Evolutionary conservation across 192 early-diverging fungal species (phyloP).

Genomic region (Tieghemiomyces parasiticus): DNA sequence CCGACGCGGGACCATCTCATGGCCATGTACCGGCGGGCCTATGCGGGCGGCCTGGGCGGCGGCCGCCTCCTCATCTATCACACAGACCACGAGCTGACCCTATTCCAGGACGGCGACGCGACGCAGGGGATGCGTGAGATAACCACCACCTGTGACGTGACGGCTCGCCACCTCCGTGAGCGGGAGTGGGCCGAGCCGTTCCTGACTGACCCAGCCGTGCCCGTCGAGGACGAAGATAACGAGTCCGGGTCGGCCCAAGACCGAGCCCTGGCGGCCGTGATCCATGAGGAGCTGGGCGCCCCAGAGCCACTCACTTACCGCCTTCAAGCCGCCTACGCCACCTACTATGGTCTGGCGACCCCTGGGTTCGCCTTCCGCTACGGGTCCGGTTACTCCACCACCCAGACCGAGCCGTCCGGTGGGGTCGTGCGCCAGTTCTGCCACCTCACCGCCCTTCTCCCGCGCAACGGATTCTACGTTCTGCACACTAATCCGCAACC

Average conservation of each 20-base stretch:
- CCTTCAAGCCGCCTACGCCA: neutral
- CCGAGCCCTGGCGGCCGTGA: no score
- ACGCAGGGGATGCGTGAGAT: neutral
- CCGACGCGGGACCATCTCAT: no score
- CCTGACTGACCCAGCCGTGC: neutral
- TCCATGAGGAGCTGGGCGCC: no score
- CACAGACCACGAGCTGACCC: neutral
- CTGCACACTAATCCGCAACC: neutral
- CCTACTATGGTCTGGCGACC: neutral
- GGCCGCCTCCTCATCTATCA: neutral
- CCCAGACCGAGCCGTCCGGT: no score
- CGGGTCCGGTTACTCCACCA: neutral
- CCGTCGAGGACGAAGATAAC: neutral
- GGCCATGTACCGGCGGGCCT: neutral
- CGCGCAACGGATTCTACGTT: neutral
- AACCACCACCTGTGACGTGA: neutral
- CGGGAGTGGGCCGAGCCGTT: neutral
- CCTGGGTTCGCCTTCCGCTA: slow-evolving; percentile 1
- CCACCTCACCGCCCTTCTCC: slow-evolving; percentile 1
- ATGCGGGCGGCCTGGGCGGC: neutral
- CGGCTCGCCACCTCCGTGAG: neutral
- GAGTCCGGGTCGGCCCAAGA: neutral
- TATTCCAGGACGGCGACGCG: neutral
- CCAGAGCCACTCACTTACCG: no score
- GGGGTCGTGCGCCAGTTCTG: neutral